Conservation (phyloP, 1,139 yeast genomes). For the Scheffersomyces titani region DNA sequence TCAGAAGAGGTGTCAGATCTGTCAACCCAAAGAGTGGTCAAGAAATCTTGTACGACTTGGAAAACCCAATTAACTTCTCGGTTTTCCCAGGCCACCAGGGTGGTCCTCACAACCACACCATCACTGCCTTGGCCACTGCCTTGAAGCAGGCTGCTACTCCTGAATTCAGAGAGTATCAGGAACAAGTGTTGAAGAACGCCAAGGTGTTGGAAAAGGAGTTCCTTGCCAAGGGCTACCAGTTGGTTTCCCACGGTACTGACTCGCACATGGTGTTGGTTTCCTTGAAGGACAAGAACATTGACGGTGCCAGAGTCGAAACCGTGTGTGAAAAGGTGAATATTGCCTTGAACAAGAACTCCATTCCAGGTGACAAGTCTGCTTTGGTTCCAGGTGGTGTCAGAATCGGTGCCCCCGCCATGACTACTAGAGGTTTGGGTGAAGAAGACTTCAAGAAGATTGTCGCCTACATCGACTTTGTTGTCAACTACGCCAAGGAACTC, state of each 20-base stretch:
- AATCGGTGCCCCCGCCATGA: conserved; percentile 98
- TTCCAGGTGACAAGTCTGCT: conserved; percentile 98
- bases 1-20: conserved; percentile 93
- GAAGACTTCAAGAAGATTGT: conserved; percentile 85
- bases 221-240: conserved; percentile 67
- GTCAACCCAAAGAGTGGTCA: conserved; percentile 90
- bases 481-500: conserved; percentile 71
- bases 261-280: conserved; percentile 94
- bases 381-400: conserved; percentile 97
- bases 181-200: conserved; percentile 86
- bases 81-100: conserved; percentile 99
- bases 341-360: conserved; percentile 95
- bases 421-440: conserved; percentile 92
- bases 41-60: conserved; percentile 86
- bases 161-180: conserved; percentile 89
- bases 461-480: conserved; percentile 80
- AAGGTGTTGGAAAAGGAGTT: conserved; percentile 79
- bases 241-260: conserved; percentile 94
- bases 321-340: conserved; percentile 94
- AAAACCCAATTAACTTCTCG: conserved; percentile 92
- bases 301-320: conserved; percentile 97
- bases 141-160: conserved; percentile 92
- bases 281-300: conserved; percentile 85
- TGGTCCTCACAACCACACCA: conserved; percentile 99
- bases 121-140: conserved; percentile 96